Conservation (phyloP, 2,329 filamentous ascomycete species). For the Bertia moriformis region DNA sequence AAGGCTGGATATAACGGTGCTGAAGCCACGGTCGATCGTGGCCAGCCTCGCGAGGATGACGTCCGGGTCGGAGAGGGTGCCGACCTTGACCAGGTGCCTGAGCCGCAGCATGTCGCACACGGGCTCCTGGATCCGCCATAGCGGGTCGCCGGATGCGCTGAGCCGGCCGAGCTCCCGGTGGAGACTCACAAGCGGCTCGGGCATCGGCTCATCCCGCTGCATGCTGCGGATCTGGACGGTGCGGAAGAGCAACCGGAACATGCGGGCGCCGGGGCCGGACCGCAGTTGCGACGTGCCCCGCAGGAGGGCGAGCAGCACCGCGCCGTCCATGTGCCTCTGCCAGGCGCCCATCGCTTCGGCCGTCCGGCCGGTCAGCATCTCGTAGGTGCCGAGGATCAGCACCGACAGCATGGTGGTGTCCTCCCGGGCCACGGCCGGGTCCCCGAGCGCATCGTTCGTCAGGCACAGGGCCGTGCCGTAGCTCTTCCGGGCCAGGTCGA, state of each 20-base stretch:
- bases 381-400: constrained; percentile 37
- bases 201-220: constrained; percentile 31
- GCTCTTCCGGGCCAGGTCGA: constrained; percentile 30
- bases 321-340: constrained; percentile 36
- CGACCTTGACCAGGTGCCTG: constrained; percentile 27
- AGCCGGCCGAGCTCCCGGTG: constrained; percentile 23
- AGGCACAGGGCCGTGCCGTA: constrained; percentile 34
- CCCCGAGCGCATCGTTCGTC: constrained; percentile 31
- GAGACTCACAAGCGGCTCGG: constrained; percentile 28
- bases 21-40: constrained; percentile 26
- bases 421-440: constrained; percentile 25
- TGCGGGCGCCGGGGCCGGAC: constrained; percentile 26
- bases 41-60: constrained; percentile 12
- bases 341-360: constrained; percentile 31
- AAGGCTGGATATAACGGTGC: constrained; percentile 19
- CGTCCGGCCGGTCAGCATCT: constrained; percentile 32
- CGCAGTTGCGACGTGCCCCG: constrained; percentile 30
- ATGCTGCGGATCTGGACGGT: constrained; percentile 35
- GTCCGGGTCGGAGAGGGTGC: constrained; percentile 18
- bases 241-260: constrained; percentile 38
- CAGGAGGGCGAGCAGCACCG: constrained; percentile 31
- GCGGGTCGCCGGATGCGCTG: constrained; percentile 19
- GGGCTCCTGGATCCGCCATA: constrained; percentile 25
- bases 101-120: constrained; percentile 28
- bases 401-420: constrained; percentile 36